Evolutionary conservation across 1,139 yeast species (phyloP).

Genomic region (Hanseniaspora uvarum): DNA sequence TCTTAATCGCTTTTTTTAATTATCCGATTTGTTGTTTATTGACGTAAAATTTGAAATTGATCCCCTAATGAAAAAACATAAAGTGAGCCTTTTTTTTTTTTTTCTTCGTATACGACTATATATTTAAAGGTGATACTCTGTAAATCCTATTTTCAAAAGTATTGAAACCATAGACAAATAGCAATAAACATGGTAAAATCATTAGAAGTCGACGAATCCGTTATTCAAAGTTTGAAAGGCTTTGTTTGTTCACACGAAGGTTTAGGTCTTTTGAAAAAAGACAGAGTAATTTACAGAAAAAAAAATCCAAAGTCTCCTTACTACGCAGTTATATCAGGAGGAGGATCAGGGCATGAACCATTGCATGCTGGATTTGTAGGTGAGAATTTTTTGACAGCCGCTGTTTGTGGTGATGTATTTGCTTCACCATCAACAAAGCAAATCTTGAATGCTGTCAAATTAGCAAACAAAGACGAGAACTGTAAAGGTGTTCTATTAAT

Average conservation of each 20-base stretch:
- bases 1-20: background rate
- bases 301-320: conserved; percentile 34
- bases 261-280: conserved; percentile 51
- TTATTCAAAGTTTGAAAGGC: conserved; percentile 55
- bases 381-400: conserved; percentile 67
- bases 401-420: conserved; percentile 79
- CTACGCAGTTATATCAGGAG: conserved; percentile 73
- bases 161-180: too few relatives aligned
- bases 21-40: too few relatives aligned
- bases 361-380: conserved; percentile 89
- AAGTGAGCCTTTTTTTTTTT: background rate
- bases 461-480: conserved; percentile 33
- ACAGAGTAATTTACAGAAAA: conserved; percentile 51
- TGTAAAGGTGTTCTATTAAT: conserved; percentile 60
- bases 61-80: background rate
- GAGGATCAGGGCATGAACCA: conserved; percentile 96
- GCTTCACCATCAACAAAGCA: conserved; percentile 90
- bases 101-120: background rate
- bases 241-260: conserved; percentile 60
- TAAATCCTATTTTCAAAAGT: too few relatives aligned
- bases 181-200: conserved; percentile 24
- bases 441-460: conserved; percentile 54
- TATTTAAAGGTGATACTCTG: background rate
- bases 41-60: background rate
- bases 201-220: conserved; percentile 46